phyloP scores from a whole-genome alignment of 306 rosid genomes.

The Lathyrus oleraceus region DNA sequence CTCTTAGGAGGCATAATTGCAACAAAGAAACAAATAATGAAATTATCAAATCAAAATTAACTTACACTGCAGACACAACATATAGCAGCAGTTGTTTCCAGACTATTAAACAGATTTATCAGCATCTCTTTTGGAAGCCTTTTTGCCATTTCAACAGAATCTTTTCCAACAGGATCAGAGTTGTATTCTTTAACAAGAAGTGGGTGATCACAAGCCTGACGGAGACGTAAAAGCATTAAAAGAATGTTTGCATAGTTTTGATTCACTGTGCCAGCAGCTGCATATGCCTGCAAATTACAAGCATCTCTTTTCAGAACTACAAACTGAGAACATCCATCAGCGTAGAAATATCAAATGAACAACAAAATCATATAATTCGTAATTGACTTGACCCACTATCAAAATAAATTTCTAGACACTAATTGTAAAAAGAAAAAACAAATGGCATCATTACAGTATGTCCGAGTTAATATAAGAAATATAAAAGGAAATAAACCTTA shows the following conservation, averaged over 20 bases:
- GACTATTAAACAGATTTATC: constrained; percentile 54
- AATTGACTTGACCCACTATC: not conserved
- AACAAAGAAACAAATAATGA: constrained; percentile 20
- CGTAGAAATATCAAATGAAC: constrained; percentile 12
- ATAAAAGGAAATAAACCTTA: constrained; percentile 59
- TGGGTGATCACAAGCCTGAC: constrained; percentile 99
- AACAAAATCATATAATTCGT: constrained; percentile 5
- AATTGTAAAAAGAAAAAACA: not conserved
- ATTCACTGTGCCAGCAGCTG: constrained; percentile 97
- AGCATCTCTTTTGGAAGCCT: constrained; percentile 69
- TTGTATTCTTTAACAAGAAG: constrained; percentile 77
- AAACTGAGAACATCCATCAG: constrained; percentile 6
- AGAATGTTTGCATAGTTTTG: constrained; percentile 98
- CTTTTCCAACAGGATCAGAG: constrained; percentile 67
- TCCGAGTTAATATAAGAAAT: constrained; percentile 20
- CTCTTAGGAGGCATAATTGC: constrained; percentile 14
- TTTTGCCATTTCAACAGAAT: constrained; percentile 75
- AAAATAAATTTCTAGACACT: not conserved
- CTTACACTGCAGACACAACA: constrained; percentile 80
- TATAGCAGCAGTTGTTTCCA: constrained; percentile 72
- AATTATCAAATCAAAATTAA: constrained; percentile 35
- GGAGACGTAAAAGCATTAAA: constrained; percentile 93
- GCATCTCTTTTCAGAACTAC: constrained; percentile 31
- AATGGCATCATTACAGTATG: not conserved
- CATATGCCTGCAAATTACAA: constrained; percentile 79